Conservation (phyloP, 139 green algal species). For the Chlamydomonas sphaeroides region DNA sequence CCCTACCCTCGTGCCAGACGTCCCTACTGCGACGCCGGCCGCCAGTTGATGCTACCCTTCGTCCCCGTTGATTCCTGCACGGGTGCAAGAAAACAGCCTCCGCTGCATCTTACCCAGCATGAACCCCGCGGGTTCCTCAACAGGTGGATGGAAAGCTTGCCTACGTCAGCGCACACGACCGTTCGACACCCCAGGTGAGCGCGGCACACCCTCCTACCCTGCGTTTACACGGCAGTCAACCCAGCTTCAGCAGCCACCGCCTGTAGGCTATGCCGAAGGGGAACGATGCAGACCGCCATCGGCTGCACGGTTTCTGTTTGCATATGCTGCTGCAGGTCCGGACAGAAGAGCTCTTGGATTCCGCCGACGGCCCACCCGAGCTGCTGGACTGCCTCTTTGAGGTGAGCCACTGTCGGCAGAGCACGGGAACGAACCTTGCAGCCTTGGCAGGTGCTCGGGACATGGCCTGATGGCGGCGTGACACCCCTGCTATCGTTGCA, state of each 20-base stretch:
- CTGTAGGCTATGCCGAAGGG: no score
- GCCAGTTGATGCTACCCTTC: no score
- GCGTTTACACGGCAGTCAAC: neutral
- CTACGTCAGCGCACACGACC: slow-evolving; percentile 8
- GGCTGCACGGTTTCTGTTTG: neutral
- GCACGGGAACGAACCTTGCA: neutral
- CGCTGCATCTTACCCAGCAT: no score
- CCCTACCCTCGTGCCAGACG: no score
- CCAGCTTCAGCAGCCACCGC: neutral
- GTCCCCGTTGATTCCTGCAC: no score
- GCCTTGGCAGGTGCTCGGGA: neutral
- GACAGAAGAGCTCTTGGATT: slow-evolving; percentile 17
- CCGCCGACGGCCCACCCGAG: slow-evolving; percentile 22
- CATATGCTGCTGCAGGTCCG: neutral
- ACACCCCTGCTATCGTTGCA: neutral
- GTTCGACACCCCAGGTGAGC: neutral
- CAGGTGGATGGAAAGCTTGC: slow-evolving; percentile 24
- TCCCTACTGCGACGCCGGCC: no score
- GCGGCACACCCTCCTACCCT: no score
- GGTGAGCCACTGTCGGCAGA: neutral
- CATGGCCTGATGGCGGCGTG: neutral
- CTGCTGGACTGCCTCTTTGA: slow-evolving; percentile 40
- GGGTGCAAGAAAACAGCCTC: no score
- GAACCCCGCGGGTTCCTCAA: no score
- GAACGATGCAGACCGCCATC: neutral